phyloP scores from a whole-genome alignment of 805 yeast genomes.

The Candida vartiovaarae region DNA sequence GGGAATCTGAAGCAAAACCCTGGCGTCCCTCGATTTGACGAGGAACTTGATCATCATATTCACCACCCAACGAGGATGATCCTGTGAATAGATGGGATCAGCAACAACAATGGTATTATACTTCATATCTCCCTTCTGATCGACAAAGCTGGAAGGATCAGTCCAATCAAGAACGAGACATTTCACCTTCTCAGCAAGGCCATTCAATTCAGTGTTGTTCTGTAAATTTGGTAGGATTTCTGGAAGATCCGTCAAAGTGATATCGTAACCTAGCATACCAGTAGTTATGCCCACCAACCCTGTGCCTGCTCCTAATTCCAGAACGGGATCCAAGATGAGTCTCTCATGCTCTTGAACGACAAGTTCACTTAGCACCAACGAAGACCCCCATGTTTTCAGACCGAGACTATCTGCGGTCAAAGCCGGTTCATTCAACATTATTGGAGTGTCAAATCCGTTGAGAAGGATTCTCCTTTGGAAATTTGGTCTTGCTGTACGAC shows the following conservation, averaged over 20 bases:
- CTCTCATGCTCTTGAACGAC: slow-evolving; percentile 32
- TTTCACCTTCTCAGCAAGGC: slow-evolving; percentile 20
- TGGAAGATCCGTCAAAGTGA: slow-evolving; percentile 64
- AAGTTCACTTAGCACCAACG: slow-evolving; percentile 55
- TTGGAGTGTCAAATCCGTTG: slow-evolving; percentile 25
- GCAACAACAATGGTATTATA: slow-evolving; percentile 65
- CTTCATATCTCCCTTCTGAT: slow-evolving; percentile 22
- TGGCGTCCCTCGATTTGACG: slow-evolving; percentile 25
- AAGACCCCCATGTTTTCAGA: slow-evolving; percentile 93
- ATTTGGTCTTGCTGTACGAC: slow-evolving; percentile 76
- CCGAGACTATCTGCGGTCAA: slow-evolving; percentile 85
- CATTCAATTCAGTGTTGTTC: slow-evolving; percentile 53
- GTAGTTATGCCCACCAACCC: slow-evolving; percentile 81
- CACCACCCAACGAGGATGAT: slow-evolving; percentile 72
- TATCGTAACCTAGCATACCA: slow-evolving; percentile 38
- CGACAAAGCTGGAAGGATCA: slow-evolving; percentile 37
- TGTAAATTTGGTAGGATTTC: slow-evolving; percentile 67
- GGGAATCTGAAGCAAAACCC: slow-evolving; percentile 71
- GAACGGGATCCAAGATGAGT: slow-evolving; percentile 24
- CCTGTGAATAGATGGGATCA: slow-evolving; percentile 82
- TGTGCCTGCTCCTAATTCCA: slow-evolving; percentile 94
- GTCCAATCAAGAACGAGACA: slow-evolving; percentile 75
- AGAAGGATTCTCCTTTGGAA: slow-evolving; percentile 53
- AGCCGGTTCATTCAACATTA: slow-evolving; percentile 67
- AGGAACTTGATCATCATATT: slow-evolving; percentile 49